Conservation (phyloP, 2,329 filamentous ascomycete genomes). For the Onygenales sp. region DNA sequence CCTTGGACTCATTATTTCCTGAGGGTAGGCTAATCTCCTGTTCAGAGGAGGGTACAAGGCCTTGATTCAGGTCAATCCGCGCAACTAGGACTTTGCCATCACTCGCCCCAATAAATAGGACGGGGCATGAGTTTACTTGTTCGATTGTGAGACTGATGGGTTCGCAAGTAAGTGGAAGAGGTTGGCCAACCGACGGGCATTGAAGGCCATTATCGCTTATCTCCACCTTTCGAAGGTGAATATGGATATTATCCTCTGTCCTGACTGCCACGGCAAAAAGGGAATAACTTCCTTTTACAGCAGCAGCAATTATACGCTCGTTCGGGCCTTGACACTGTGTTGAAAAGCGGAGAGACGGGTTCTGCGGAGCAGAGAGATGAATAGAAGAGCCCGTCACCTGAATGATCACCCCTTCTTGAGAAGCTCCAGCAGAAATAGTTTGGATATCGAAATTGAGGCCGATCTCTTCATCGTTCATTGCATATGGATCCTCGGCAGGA, state of each 20-base stretch:
- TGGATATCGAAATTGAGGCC: constrained; percentile 32
- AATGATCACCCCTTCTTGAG: constrained; percentile 25
- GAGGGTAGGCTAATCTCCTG: constrained; percentile 15
- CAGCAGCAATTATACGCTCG: constrained; percentile 21
- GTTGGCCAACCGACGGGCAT: constrained; percentile 16
- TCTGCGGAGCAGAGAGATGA: constrained; percentile 19
- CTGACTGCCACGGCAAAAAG: constrained; percentile 21
- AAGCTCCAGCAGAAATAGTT: constrained; percentile 35
- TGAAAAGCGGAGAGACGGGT: constrained; percentile 13
- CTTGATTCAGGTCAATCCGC: constrained; percentile 17
- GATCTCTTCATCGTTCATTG: constrained; percentile 28
- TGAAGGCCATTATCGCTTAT: constrained; percentile 10
- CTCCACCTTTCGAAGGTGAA: constrained; percentile 20
- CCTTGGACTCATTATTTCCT: constrained; percentile 22
- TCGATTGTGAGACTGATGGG: constrained; percentile 28
- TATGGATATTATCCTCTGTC: constrained; percentile 15
- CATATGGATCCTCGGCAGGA: constrained; percentile 28
- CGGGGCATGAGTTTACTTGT: constrained; percentile 14
- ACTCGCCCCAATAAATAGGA: constrained; percentile 32
- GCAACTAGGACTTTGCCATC: constrained; percentile 25
- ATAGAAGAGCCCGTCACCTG: constrained; percentile 34
- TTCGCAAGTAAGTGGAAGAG: constrained; percentile 21
- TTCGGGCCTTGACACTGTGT: constrained; percentile 14
- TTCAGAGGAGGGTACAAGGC: constrained; percentile 16
- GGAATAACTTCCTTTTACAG: constrained; percentile 20